Evolutionary conservation across 495 filamentous ascomycete species (phyloP), one percentile per base, ranked within the genome.

Genomic region (Xylaria castorea): DNA sequence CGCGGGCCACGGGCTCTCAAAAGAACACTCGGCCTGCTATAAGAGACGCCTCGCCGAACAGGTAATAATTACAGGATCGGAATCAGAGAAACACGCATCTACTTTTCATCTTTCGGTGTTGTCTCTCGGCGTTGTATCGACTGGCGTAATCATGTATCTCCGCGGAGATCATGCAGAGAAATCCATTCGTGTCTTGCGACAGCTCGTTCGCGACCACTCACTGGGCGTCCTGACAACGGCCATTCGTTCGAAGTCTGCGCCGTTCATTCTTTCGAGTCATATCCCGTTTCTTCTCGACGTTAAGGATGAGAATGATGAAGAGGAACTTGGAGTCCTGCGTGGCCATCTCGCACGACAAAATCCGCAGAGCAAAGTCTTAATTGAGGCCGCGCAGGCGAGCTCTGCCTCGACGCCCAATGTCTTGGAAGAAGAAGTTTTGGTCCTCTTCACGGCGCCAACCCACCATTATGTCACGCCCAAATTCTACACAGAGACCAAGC

Each of bases 401-500:
- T 55, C 46, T n/a, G 48, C 42, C 44, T 63, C 66, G 38, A 70
- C 66, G 16, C 66, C 66, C 0, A 64, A 53, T 18, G 63, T 63
- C 12, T 70, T 88, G 1, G 72, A 81, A 38, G 71, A 82, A 2
- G 85, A 88, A 51, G 85, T 88, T 3, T 64, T 88, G 42, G 77
- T 90, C 3, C 80, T 90, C 18, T 91, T 91, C 79, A 89, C 81
- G 22, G 81, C 81, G 1, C 78, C 84, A 0, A 72, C 79, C 1
- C 82, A 89, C 42, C 84, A 87, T 76, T 91, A 91, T 73, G 84
- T 91, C 46, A 88, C 88, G 14, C 88, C 89, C 9, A 86, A 89
- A 55, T 90, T 89, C 79, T 91, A 89, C 78, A 82, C 78, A 14
- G 84, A 87, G 72, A 88, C 88, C 9, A 90, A 90, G 72, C 87